These are phyloP conservation scores for Trichoderma sp. DNA, from an alignment of 2,329 filamentous ascomycete genomes.

Conservation along the genomic window DNA sequence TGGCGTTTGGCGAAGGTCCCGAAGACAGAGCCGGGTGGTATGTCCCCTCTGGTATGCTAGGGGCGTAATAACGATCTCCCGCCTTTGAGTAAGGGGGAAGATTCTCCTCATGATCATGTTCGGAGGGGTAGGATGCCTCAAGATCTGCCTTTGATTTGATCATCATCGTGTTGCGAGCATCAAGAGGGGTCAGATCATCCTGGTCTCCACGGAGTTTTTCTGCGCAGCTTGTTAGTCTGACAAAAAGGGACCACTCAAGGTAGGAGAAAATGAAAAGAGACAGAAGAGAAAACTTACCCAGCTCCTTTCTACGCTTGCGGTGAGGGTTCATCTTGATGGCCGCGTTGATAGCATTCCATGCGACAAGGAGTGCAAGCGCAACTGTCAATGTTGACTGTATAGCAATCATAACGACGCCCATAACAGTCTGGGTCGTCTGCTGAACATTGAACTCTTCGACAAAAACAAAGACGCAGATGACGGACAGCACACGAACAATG, in stretches of 20 bases:
- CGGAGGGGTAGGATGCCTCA: constrained; percentile 45
- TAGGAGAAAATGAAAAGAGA: neutral
- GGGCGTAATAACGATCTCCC: constrained; percentile 37
- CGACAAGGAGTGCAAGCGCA: constrained; percentile 81
- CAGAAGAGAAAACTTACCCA: constrained; percentile 62
- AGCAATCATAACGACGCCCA: constrained; percentile 90
- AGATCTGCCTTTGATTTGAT: constrained; percentile 50
- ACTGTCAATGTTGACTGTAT: constrained; percentile 84
- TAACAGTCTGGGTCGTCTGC: constrained; percentile 91
- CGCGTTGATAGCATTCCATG: constrained; percentile 81
- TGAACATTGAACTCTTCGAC: constrained; percentile 88
- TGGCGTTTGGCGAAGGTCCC: neutral
- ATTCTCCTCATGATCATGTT: constrained; percentile 39
- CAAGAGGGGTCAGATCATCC: constrained; percentile 82
- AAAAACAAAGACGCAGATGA: constrained; percentile 87
- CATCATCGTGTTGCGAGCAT: constrained; percentile 83
- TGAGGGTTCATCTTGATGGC: constrained; percentile 90
- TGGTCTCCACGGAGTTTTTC: constrained; percentile 75
- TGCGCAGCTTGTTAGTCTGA: constrained; percentile 42
- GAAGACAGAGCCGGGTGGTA: neutral
- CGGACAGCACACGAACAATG: constrained; percentile 82
- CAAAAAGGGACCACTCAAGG: neutral
- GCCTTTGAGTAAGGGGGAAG: constrained; percentile 35
- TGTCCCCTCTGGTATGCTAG: constrained; percentile 25
- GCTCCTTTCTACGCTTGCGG: constrained; percentile 81